A percentile compares a stretch with the other conserved stretches of the same genome.
Evolutionary conservation across 495 filamentous ascomycete species (phyloP).

Genomic region (Penicillium robsamsonii): DNA sequence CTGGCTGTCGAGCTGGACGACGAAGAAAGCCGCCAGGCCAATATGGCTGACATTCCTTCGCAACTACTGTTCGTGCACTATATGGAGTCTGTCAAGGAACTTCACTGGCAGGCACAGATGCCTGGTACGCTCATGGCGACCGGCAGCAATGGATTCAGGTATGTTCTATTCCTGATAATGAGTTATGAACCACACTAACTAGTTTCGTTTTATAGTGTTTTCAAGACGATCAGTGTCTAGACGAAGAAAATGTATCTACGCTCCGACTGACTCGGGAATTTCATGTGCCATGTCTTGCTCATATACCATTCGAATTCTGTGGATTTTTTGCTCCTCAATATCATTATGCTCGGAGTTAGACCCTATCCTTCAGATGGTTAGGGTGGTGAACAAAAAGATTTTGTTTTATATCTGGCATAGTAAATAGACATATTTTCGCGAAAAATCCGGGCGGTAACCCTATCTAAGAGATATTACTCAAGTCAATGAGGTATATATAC

Average conservation of each 20-base stretch:
- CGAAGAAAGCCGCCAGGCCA: conserved; percentile 88
- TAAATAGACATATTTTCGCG: conserved; percentile 5
- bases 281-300: conserved; percentile 34
- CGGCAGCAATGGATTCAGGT: conserved; percentile 80
- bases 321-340: conserved; percentile 23
- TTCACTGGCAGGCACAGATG: conserved; percentile 97
- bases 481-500: too few species aligned
- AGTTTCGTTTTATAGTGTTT: conserved; percentile 37
- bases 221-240: conserved; percentile 58
- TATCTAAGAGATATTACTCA: background rate
- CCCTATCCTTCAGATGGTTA: conserved; percentile 8
- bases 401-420: conserved; percentile 9
- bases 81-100: conserved; percentile 88
- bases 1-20: conserved; percentile 93
- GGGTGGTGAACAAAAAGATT: conserved; percentile 12
- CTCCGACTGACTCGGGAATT: conserved; percentile 19
- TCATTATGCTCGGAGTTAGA: conserved; percentile 10
- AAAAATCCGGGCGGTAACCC: background rate
- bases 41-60: conserved; percentile 84
- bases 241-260: conserved; percentile 15
- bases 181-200: conserved; percentile 21
- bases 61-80: conserved; percentile 96
- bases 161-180: conserved; percentile 22
- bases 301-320: conserved; percentile 33
- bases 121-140: conserved; percentile 89